Evolutionary conservation across 75 land plant species (phyloP).

Genomic region (Azolla pinnata): DNA sequence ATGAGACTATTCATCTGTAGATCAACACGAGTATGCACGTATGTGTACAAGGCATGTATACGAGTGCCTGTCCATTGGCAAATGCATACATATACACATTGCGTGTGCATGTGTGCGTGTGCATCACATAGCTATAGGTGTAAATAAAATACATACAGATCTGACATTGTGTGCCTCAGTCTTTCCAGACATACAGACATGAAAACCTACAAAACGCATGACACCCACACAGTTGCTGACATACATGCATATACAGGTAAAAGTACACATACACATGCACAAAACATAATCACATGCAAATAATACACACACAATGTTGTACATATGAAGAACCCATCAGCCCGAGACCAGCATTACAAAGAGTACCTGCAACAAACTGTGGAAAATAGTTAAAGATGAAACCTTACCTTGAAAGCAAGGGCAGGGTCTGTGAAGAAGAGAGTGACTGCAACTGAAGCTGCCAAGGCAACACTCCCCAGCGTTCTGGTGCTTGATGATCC

Average conservation of each 20-base stretch:
- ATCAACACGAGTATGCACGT: no score
- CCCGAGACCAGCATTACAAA: background rate
- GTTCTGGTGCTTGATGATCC: background rate
- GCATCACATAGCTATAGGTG: no score
- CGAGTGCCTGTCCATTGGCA: no score
- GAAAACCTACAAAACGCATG: no score
- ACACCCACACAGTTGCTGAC: background rate
- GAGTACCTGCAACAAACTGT: background rate
- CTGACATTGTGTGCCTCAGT: no score
- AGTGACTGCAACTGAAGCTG: slow-evolving; percentile 41
- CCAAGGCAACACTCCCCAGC: slow-evolving; percentile 16
- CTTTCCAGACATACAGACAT: no score
- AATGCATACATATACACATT: no score
- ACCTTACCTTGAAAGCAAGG: slow-evolving; percentile 63
- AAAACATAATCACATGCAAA: background rate
- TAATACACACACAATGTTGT: background rate
- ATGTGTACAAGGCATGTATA: no score
- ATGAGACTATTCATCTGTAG: no score
- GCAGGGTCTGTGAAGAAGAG: slow-evolving; percentile 59
- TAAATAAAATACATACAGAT: no score
- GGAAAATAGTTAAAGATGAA: slow-evolving; percentile 1
- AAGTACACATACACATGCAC: background rate
- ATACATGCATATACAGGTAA: background rate
- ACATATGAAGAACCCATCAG: background rate
- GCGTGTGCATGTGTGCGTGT: no score